Percentiles rank a stretch among this genome's conserved stretches.
Conservation (phyloP, 2,329 filamentous ascomycete species). For the Fusarium graminum region DNA sequence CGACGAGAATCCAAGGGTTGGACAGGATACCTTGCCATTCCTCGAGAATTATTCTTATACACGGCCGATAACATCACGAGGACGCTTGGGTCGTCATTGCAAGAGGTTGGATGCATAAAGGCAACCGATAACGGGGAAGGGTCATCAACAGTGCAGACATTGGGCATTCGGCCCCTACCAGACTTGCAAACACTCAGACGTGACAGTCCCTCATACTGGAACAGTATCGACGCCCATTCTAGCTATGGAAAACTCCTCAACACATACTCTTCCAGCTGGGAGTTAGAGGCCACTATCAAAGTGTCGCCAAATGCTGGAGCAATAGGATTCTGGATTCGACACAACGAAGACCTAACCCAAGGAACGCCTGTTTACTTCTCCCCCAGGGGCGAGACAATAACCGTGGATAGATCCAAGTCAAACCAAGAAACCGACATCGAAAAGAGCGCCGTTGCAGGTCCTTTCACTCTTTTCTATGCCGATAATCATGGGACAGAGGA, state of each 20-base stretch:
- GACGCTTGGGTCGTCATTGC: slow-evolving; percentile 54
- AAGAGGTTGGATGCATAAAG: slow-evolving; percentile 59
- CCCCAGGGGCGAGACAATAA: slow-evolving; percentile 56
- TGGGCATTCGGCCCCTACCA: slow-evolving; percentile 54
- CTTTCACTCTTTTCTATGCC: slow-evolving; percentile 60
- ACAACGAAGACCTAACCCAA: slow-evolving; percentile 47
- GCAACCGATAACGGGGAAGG: neutral
- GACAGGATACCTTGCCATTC: slow-evolving; percentile 63
- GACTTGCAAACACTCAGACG: slow-evolving; percentile 43
- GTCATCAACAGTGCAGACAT: slow-evolving; percentile 57
- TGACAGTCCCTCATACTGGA: slow-evolving; percentile 31
- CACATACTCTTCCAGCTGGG: slow-evolving; percentile 37
- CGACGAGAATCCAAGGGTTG: slow-evolving; percentile 61
- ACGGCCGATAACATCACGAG: slow-evolving; percentile 54
- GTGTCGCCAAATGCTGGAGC: slow-evolving; percentile 17
- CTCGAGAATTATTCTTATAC: slow-evolving; percentile 58
- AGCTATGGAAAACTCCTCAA: slow-evolving; percentile 5
- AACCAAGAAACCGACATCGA: slow-evolving; percentile 52
- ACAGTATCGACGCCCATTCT: neutral
- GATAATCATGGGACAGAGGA: slow-evolving; percentile 25
- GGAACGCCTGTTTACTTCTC: slow-evolving; percentile 58
- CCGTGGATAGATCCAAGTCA: slow-evolving; percentile 55
- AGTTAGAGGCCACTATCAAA: slow-evolving; percentile 45
- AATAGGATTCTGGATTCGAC: slow-evolving; percentile 45
- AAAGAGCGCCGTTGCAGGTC: slow-evolving; percentile 54